Percentiles rank a stretch among this genome's conserved stretches.
phyloP scores from a whole-genome alignment of 176 grass and related monocot species.

The Musa acuminata region DNA sequence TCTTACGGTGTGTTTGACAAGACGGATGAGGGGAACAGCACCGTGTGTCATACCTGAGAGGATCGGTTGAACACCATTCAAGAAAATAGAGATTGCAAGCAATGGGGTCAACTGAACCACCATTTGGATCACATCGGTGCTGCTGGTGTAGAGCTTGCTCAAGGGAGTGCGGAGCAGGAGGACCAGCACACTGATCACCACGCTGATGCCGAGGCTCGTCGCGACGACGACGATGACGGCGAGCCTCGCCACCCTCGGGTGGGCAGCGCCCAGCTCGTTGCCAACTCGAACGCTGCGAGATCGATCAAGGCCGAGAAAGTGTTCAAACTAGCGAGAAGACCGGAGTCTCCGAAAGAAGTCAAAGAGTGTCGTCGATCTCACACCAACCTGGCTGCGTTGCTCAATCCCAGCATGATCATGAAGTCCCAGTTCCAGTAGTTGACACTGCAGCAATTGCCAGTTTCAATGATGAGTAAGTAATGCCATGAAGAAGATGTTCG shows the following conservation, averaged over 20 bases:
- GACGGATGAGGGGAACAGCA: too few relatives aligned
- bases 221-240: conserved; percentile 46
- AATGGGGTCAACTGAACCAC: conserved; percentile 42
- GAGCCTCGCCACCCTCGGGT: conserved; percentile 55
- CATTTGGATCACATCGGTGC: conserved; percentile 29
- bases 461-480: too few relatives aligned
- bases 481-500: not conserved
- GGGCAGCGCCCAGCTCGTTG: conserved; percentile 65
- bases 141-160: conserved; percentile 65
- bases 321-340: too few relatives aligned
- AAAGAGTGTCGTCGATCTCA: not conserved
- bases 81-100: conserved; percentile 68
- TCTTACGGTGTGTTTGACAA: too few relatives aligned
- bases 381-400: conserved; percentile 61
- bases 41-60: conserved; percentile 46
- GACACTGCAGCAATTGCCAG: conserved; percentile 21
- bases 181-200: conserved; percentile 45
- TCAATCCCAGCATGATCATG: conserved; percentile 76
- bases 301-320: too few relatives aligned
- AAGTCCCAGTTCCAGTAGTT: conserved; percentile 96
- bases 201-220: conserved; percentile 44
- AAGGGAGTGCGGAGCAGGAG: conserved; percentile 45
- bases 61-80: conserved; percentile 87
- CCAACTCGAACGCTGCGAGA: conserved; percentile 46
- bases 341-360: not conserved